Conservation (phyloP, 495 filamentous ascomycete species). For the Pyronema omphalodes region DNA sequence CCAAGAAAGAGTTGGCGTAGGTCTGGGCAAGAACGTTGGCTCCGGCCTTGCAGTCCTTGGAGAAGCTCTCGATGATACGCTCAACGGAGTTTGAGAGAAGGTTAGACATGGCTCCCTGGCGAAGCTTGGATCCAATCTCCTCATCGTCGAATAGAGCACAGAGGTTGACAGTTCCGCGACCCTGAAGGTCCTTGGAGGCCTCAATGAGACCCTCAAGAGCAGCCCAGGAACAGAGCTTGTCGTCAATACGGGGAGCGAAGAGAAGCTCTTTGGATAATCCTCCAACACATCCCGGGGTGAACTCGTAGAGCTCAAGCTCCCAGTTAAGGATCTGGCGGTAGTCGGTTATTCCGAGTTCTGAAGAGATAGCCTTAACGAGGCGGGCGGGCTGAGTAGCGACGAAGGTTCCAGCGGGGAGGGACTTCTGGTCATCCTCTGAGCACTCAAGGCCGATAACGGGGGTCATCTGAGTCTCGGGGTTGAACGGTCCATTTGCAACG, state of each 20-base stretch:
- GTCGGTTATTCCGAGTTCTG: constrained; percentile 50
- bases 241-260: constrained; percentile 86
- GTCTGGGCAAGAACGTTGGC: constrained; percentile 55
- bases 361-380: constrained; percentile 65
- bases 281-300: constrained; percentile 64
- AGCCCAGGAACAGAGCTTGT: constrained; percentile 89
- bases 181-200: constrained; percentile 29
- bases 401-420: constrained; percentile 39
- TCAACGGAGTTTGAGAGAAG: constrained; percentile 63
- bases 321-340: constrained; percentile 40
- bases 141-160: constrained; percentile 91
- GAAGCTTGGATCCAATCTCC: constrained; percentile 76
- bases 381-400: constrained; percentile 61
- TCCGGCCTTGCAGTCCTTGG: constrained; percentile 20
- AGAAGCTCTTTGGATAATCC: constrained; percentile 88
- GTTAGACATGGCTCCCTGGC: constrained; percentile 79
- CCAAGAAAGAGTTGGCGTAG: constrained; percentile 80
- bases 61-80: constrained; percentile 57
- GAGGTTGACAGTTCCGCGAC: constrained; percentile 48
- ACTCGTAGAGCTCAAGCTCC: constrained; percentile 95
- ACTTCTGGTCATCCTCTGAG: constrained; percentile 10
- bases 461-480: constrained; percentile 83
- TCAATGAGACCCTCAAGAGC: constrained; percentile 72
- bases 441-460: constrained; percentile 80
- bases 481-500: constrained; percentile 56